A percentile compares a stretch with the other conserved stretches of the same genome.
Evolutionary conservation across 306 rosid species (phyloP).

Genomic region (Quercus wislizeni): DNA sequence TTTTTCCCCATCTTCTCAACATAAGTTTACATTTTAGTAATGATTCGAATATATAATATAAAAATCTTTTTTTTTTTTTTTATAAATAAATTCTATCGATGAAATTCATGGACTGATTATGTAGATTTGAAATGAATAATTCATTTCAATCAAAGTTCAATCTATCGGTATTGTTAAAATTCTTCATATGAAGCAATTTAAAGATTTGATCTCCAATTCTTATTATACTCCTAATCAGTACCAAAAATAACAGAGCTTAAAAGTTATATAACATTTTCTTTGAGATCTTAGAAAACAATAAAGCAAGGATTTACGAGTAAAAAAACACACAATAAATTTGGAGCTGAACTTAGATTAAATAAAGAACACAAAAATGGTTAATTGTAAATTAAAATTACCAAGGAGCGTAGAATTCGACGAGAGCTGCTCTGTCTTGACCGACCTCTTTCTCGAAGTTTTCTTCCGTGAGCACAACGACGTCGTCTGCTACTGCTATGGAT

Average conservation of each 20-base stretch:
- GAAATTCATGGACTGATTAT: too few species aligned
- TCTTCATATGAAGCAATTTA: too few species aligned
- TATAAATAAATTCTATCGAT: too few species aligned
- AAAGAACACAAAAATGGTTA: neutral
- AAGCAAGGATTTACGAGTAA: neutral
- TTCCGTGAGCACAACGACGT: slow-evolving; percentile 81
- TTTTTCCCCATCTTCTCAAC: neutral
- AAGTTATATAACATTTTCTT: neutral
- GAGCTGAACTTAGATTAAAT: neutral
- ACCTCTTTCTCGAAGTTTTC: slow-evolving; percentile 86
- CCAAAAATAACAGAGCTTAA: neutral
- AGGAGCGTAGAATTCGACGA: slow-evolving; percentile 97
- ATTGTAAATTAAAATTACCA: slow-evolving; percentile 41
- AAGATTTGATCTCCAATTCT: too few species aligned
- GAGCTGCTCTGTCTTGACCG: slow-evolving; percentile 86
- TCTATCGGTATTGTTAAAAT: too few species aligned
- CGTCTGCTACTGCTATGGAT: slow-evolving; percentile 75
- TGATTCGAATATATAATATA: neutral
- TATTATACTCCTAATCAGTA: neutral
- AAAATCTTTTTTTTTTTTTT: too few species aligned
- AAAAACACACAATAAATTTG: neutral
- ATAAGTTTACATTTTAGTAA: neutral
- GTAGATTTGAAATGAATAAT: too few species aligned
- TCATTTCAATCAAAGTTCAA: too few species aligned
- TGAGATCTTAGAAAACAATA: neutral